phyloP scores from a whole-genome alignment of 108 stramenopile genomes.

The Licmophora abbreviata region DNA sequence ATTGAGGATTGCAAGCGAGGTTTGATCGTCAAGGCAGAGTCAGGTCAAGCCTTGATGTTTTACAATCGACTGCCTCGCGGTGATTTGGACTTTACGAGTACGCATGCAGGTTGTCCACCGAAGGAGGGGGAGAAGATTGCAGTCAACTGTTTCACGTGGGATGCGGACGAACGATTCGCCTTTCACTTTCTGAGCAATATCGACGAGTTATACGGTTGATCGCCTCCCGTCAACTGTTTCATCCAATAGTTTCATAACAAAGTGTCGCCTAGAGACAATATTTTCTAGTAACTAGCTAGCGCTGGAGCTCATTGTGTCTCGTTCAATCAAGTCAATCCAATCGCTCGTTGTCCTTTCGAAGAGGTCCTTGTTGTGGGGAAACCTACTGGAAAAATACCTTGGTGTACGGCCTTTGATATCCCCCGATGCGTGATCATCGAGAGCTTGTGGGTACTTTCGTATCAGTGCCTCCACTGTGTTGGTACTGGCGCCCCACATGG shows the following conservation, averaged over 20 bases:
- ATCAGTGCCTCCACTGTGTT: conserved; percentile 26
- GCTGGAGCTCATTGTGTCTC: too few relatives aligned
- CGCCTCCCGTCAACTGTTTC: too few relatives aligned
- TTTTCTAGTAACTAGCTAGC: too few relatives aligned
- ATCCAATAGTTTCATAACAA: too few relatives aligned
- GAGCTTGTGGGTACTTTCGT: conserved; percentile 17
- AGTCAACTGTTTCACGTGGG: conserved; percentile 10
- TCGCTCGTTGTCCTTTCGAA: conserved; percentile 29
- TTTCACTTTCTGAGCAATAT: not conserved
- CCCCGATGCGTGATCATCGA: conserved; percentile 22
- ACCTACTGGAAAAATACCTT: conserved; percentile 22
- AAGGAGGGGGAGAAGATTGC: conserved; percentile 8
- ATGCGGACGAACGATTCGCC: conserved; percentile 3
- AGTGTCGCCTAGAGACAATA: too few relatives aligned
- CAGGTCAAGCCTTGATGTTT: conserved; percentile 10
- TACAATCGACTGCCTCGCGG: conserved; percentile 8
- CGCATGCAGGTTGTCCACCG: conserved; percentile 4
- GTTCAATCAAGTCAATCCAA: too few relatives aligned
- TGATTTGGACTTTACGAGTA: conserved; percentile 5
- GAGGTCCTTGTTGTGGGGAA: conserved; percentile 21
- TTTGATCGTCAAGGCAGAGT: not conserved
- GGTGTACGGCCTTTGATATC: conserved; percentile 31
- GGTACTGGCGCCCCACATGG: conserved; percentile 31
- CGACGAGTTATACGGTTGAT: conserved; percentile 7
- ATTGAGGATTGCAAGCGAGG: conserved; percentile 3